Base-by-base conservation (phyloP, 768 basidiomycete genomes). In the Boletus rufocinnamomeus region DNA sequence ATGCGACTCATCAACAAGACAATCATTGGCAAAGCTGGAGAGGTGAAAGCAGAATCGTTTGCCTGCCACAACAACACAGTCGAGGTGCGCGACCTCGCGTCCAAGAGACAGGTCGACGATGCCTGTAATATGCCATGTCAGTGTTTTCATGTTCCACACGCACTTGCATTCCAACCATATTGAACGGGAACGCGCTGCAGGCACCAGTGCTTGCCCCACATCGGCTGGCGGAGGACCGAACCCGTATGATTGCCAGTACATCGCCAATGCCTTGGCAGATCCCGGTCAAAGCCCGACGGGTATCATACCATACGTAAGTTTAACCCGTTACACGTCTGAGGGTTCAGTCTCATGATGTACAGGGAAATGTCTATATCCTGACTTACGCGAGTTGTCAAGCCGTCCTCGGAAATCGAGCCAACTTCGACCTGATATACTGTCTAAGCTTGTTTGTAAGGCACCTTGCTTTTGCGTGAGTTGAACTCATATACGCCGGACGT, bases 301-400 rank as follows among this genome's bases (percentile, higher is more conserved):
- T 17, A 6, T 2, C 25, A 10, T 46, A 16, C 2, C 45, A 19
- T 6, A 1, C 2, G 46, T 27, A 27, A 6, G 45, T 17, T 46
- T 9, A 5, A 46, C 17, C 16, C 5, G 4, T 5, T 5, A 6
- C 40, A 41, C 10, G 10, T 27, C 10, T 5, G 44, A 46, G 25
- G 17, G 27, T 46, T 23, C 25, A 19, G 4, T 41, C n/a, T 21
- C 10, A 13, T 6, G 13, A 5, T 41, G n/a, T 21, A 21, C 40
- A 41, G 40, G 17, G 25, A 2, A 0, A 0, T 2, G 17, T 1
- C 2, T 10, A 0, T 16, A 3, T 8, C 3, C 0, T 3, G 25
- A 19, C 1, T 19, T 46, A 27, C 17, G 0, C 0, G 44, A 27
- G 2, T 25, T 45, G 44, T 17, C 0, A 14, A 16, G 0, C 2